Evolutionary conservation across 1,284 basidiomycete species (phyloP).

Genomic region (Rhodotorula sp.): DNA sequence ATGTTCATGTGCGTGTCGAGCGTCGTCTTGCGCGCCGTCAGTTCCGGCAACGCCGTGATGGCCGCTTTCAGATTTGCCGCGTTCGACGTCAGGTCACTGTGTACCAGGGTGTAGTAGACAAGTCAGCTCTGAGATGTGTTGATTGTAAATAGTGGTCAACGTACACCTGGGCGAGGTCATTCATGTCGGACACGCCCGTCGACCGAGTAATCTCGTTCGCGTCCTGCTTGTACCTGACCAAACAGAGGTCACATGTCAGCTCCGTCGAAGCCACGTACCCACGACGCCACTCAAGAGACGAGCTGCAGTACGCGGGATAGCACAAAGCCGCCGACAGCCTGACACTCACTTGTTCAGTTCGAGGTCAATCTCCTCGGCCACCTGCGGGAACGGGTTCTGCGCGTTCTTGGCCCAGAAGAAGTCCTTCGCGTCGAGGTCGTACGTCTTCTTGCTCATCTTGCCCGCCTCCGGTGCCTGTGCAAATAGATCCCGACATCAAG

Average conservation of each 20-base stretch:
- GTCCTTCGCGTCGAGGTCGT: constrained; percentile 96
- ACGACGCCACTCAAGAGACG: neutral
- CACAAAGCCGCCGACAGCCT: too few relatives aligned
- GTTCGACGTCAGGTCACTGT: constrained; percentile 87
- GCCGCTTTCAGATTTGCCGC: constrained; percentile 94
- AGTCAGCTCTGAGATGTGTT: neutral
- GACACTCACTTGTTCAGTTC: constrained; percentile 68
- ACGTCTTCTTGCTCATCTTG: constrained; percentile 74
- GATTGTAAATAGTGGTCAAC: constrained; percentile 44
- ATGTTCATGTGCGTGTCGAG: constrained; percentile 99
- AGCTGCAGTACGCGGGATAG: neutral
- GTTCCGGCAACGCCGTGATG: constrained; percentile 95
- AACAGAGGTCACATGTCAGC: neutral
- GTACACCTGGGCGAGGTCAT: constrained; percentile 88
- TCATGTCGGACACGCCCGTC: constrained; percentile 93
- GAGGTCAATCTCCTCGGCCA: constrained; percentile 93
- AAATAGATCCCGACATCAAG: too few relatives aligned
- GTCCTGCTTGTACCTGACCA: constrained; percentile 77
- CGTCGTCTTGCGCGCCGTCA: constrained; percentile 92
- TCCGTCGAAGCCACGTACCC: neutral
- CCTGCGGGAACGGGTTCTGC: constrained; percentile 93
- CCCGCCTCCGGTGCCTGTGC: constrained; percentile 56
- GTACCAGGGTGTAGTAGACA: neutral
- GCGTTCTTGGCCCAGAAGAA: constrained; percentile 99
- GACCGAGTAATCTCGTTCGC: constrained; percentile 95